Percentiles rank a stretch among this genome's conserved stretches.
phyloP scores from a whole-genome alignment of 2,329 filamentous ascomycete genomes.

The Colletotrichum aenigma region DNA sequence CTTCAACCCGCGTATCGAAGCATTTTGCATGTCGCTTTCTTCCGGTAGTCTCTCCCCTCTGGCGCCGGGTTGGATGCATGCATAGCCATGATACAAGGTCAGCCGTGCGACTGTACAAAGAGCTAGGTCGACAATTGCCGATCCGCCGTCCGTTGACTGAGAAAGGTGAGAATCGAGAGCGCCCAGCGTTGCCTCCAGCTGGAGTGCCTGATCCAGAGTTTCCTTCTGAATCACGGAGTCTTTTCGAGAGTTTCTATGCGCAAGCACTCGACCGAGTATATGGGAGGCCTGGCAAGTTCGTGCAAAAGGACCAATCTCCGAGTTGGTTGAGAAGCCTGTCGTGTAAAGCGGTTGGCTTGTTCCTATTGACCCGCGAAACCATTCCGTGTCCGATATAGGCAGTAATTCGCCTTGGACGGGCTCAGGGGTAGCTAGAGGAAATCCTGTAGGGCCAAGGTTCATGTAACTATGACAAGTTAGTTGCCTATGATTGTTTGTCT shows the following conservation, averaged over 20 bases:
- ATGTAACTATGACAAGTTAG: conserved; percentile 18
- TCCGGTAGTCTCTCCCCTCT: background rate
- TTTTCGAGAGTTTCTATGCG: conserved; percentile 15
- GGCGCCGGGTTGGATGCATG: conserved; percentile 18
- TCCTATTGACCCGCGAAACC: conserved; percentile 30
- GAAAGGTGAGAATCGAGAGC: background rate
- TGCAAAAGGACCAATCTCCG: conserved; percentile 27
- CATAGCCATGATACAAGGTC: conserved; percentile 22
- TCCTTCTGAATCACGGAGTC: background rate
- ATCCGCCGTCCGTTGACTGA: background rate
- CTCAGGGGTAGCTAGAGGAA: conserved; percentile 29
- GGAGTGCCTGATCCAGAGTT: conserved; percentile 16
- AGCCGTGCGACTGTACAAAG: conserved; percentile 18
- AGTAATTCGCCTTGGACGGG: conserved; percentile 29
- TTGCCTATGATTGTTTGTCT: background rate
- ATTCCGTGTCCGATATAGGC: conserved; percentile 28
- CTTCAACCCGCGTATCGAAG: conserved; percentile 4
- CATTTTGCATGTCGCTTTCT: conserved; percentile 22
- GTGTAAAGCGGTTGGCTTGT: conserved; percentile 26
- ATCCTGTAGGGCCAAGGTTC: conserved; percentile 23
- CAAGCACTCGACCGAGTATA: conserved; percentile 32
- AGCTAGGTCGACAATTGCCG: background rate
- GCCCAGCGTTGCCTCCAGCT: background rate
- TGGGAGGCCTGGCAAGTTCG: conserved; percentile 34
- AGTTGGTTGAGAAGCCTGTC: conserved; percentile 11